Evolutionary conservation across 176 grass and related monocot species (phyloP), one percentile per base, ranked within the genome.

Genomic region (Ampelocalamus luodianensis): DNA sequence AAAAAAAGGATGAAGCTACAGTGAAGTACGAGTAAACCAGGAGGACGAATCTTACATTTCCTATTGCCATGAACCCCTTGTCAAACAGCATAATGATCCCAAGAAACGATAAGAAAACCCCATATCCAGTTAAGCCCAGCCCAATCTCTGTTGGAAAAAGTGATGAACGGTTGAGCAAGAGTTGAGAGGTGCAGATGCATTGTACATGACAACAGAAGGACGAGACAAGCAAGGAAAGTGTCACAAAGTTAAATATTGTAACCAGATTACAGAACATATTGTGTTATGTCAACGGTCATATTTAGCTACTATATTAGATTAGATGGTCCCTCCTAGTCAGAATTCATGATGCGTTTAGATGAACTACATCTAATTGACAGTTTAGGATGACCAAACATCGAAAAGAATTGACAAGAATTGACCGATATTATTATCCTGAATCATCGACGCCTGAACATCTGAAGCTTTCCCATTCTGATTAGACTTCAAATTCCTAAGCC

Each of bases 51-150:
- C 65, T 77, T 90, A 97, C 92, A 87, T 97, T 97, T 68, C 94
- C 94, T 77, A 97, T 97, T 65, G 94, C 94, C 59, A 97, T 72
- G 82, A 94, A 91, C 22, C 92, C 94, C 92, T 94, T 94, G 79
- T 97, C 94, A 87, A 97, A 97, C 78, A 97, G 77, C 83, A 97
- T 90, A 50, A 97, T 79, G 76, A 97, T 85, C 80, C 94, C 94
- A 82, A 97, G 85, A 72, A 97, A 80, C 46, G 94, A 90, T 87
- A 97, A 97, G 27, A 97, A 55, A 84, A 92, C 77, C 78, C 94
- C 94, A 85, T 94, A 97, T 50, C 92, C 94, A 71, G 92, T 92
- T 82, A 94, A 73, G 45, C 94, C 92, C 72, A 97, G 79, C 27
- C 94, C 94, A 77, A 97, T 92, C 86, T 94, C 94, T 94, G 83